Percentiles rank a stretch among this genome's conserved stretches.
These are phyloP conservation scores for Fusarium sp. DNA, from an alignment of 2,329 filamentous ascomycete species.

Conservation along the genomic window DNA sequence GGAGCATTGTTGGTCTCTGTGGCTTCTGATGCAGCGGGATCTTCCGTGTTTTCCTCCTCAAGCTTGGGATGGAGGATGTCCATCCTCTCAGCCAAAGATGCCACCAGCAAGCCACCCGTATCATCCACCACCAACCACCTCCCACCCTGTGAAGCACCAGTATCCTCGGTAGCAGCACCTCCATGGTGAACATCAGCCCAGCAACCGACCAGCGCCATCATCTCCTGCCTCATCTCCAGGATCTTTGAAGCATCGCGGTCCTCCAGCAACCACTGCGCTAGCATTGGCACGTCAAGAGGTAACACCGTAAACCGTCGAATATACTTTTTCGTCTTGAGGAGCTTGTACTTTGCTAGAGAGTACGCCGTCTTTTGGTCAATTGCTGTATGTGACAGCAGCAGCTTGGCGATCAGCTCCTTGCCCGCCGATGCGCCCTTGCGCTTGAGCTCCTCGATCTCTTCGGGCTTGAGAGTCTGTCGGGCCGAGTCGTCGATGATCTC, in stretches of 20 bases:
- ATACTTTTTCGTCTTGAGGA: slow-evolving; percentile 94
- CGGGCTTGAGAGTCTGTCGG: slow-evolving; percentile 79
- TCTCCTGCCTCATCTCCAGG: slow-evolving; percentile 86
- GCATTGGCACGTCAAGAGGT: slow-evolving; percentile 79
- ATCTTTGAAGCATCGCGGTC: slow-evolving; percentile 84
- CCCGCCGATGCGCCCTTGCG: slow-evolving; percentile 79
- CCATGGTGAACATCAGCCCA: slow-evolving; percentile 88
- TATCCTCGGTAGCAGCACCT: slow-evolving; percentile 41
- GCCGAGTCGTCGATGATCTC: slow-evolving; percentile 68
- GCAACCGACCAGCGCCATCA: slow-evolving; percentile 80
- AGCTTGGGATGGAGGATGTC: slow-evolving; percentile 71
- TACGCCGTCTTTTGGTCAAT: slow-evolving; percentile 95
- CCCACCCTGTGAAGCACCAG: slow-evolving; percentile 46
- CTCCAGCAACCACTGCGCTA: slow-evolving; percentile 79
- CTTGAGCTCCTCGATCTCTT: slow-evolving; percentile 78
- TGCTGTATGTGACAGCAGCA: slow-evolving; percentile 86
- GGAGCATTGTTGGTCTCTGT: neutral
- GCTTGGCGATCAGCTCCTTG: slow-evolving; percentile 89
- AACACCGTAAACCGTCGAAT: slow-evolving; percentile 85
- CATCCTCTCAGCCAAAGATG: slow-evolving; percentile 88
- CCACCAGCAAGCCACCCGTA: slow-evolving; percentile 81
- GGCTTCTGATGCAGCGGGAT: neutral
- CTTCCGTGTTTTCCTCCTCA: slow-evolving; percentile 32
- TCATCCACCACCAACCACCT: slow-evolving; percentile 88
- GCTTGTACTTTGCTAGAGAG: slow-evolving; percentile 93